Base-by-base conservation (phyloP, 208 protist species). In the Crithidia brevicula region DNA sequence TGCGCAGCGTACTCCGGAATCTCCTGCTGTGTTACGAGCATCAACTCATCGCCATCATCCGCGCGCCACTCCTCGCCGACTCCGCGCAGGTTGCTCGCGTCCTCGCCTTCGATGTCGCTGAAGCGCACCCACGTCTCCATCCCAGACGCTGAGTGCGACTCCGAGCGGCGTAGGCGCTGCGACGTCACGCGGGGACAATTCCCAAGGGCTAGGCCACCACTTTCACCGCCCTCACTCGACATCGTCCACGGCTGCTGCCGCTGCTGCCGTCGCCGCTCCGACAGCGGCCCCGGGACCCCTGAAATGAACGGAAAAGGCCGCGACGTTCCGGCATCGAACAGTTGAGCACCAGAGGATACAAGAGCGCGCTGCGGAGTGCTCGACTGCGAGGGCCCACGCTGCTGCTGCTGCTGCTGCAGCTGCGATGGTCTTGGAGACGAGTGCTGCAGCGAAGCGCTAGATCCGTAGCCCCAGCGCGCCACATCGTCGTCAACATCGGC, bases 11-110 rank as follows among this genome's bases (percentile, higher is more conserved):
- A 76, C 30, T 86, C 73, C 2, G 85, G 85, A 4, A 91, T 61
- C 30, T 67, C 70, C 52, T 89, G 86, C 61, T 92, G 86, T 15
- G 86, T 92, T 31, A 92, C 77, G 52, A 92, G 82, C 57, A 92
- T 79, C 23, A 71, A 33, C 20, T 72, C 56, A 13, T 56, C n/a
- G 10, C 40, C 72, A 18, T 49, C 61, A 5, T 36, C 42, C 28
- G 1, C 54, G n/a, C n/a, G n/a, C n/a, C n/a, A n/a, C 28, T 47
- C 56, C 7, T 34, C 33, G 38, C 5, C 59, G 31, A 15, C 33
- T 23, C 38, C 59, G n/a, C 23, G 15, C 1, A 30, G 23, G 27
- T 38, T 38, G 59, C 46, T 65, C 8, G 59, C 28, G 13, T 54
- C 59, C 2, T 54, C 45, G n/a, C 25, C 54, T 5, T 67, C 68